Percentiles rank a stretch among this genome's conserved stretches.
Evolutionary conservation across 2,329 filamentous ascomycete species (phyloP).

Genomic region (Colletotrichum nymphaeae): DNA sequence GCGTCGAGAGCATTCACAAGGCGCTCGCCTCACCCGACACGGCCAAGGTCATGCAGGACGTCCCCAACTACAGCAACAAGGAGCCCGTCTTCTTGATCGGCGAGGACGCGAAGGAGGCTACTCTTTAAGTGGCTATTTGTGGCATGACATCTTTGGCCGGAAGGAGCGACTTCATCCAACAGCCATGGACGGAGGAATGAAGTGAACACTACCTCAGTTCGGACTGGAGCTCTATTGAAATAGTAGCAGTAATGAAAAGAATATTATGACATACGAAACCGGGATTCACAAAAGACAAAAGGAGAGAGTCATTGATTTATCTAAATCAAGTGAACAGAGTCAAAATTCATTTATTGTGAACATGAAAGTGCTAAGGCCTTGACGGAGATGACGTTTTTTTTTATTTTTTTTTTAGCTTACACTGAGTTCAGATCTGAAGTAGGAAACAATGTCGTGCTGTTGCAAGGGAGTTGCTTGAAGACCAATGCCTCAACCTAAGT

Average conservation of each 20-base stretch:
- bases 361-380: too few species aligned
- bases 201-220: not conserved
- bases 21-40: slow-evolving; percentile 17
- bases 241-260: not conserved
- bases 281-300: not conserved
- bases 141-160: not conserved
- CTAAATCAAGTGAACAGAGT: too few species aligned
- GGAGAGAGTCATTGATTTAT: not conserved
- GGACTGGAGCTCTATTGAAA: not conserved
- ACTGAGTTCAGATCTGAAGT: too few species aligned
- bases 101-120: slow-evolving; percentile 33
- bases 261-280: not conserved
- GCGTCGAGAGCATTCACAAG: slow-evolving; percentile 16
- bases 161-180: not conserved
- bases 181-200: not conserved
- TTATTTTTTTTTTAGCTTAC: too few species aligned
- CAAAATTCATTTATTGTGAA: too few species aligned
- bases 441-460: too few species aligned
- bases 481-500: not conserved
- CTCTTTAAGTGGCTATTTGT: not conserved
- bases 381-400: too few species aligned
- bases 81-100: slow-evolving; percentile 47
- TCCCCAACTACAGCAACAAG: slow-evolving; percentile 45
- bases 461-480: too few species aligned
- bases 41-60: slow-evolving; percentile 23